These are phyloP conservation scores for Stagonosporopsis cucurbitacearum DNA, from an alignment of 2,329 filamentous ascomycete genomes.

Conservation along the genomic window DNA sequence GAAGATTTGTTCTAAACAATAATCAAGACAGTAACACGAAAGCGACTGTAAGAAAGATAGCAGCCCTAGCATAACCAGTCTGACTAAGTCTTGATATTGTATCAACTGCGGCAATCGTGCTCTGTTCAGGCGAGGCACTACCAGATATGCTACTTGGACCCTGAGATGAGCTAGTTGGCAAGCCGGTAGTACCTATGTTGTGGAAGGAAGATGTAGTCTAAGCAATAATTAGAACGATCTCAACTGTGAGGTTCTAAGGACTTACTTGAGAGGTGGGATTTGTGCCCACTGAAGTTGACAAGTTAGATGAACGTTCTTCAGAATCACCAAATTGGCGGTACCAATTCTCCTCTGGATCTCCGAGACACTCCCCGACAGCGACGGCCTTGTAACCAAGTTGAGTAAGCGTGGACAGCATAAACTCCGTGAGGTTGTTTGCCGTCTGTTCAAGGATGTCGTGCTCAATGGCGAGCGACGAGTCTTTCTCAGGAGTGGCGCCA, in stretches of 20 bases:
- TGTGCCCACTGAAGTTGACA: constrained; percentile 1
- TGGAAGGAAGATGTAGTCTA: neutral
- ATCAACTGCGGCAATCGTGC: neutral
- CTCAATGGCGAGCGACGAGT: constrained; percentile 58
- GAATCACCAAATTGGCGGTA: constrained; percentile 45
- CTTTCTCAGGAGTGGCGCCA: constrained; percentile 13
- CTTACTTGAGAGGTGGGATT: neutral
- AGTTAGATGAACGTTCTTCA: constrained; percentile 1
- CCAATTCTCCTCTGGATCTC: constrained; percentile 52
- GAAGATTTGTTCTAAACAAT: too few relatives aligned
- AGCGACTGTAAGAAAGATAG: neutral
- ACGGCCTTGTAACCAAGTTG: constrained; percentile 50
- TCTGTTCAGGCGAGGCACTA: neutral
- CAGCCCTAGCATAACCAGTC: neutral
- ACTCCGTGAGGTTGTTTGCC: constrained; percentile 48
- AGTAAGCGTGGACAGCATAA: constrained; percentile 47
- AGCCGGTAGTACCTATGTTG: neutral
- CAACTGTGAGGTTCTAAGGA: too few relatives aligned
- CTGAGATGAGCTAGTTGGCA: neutral
- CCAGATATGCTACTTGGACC: neutral
- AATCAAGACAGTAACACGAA: too few relatives aligned
- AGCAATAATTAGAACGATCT: neutral
- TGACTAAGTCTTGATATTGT: neutral
- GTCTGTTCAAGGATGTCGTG: constrained; percentile 55
- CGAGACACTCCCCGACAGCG: constrained; percentile 54